Conservation (phyloP, 2,329 filamentous ascomycete genomes). For the Apiospora pterosperma region DNA sequence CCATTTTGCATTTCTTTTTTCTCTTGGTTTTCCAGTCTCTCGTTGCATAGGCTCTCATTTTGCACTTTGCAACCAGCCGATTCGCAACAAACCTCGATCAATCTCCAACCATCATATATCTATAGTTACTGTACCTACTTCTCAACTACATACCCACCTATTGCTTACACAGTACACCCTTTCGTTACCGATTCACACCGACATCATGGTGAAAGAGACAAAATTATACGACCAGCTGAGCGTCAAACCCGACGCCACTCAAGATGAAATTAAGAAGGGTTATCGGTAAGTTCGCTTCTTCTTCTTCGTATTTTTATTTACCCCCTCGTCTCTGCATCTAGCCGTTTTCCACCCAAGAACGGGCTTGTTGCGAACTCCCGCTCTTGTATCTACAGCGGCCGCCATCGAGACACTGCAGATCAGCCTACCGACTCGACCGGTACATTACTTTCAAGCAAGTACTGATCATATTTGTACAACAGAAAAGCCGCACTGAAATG, state of each 20-base stretch:
- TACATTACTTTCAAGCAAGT: background rate
- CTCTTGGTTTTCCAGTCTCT: background rate
- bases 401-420: background rate
- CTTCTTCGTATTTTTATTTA: background rate
- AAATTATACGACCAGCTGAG: conserved; percentile 88
- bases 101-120: no score
- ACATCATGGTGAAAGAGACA: conserved; percentile 85
- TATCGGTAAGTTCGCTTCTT: conserved; percentile 62
- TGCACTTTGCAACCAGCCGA: background rate
- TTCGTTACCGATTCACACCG: background rate
- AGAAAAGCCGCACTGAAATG: conserved; percentile 87
- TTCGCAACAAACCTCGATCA: background rate
- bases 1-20: background rate
- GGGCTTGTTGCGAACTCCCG: background rate
- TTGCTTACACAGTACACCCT: background rate
- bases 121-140: background rate
- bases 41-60: background rate
- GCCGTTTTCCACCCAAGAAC: background rate
- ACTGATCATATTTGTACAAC: conserved; percentile 9
- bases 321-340: background rate
- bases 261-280: conserved; percentile 97
- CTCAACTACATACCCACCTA: background rate
- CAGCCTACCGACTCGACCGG: background rate
- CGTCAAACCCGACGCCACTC: conserved; percentile 74
- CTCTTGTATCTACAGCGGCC: background rate